Evolutionary conservation across 2,329 filamentous ascomycete genomes (phyloP), one percentile per base, ranked within the genome.

Genomic region (Emergomyces pasteurianus): DNA sequence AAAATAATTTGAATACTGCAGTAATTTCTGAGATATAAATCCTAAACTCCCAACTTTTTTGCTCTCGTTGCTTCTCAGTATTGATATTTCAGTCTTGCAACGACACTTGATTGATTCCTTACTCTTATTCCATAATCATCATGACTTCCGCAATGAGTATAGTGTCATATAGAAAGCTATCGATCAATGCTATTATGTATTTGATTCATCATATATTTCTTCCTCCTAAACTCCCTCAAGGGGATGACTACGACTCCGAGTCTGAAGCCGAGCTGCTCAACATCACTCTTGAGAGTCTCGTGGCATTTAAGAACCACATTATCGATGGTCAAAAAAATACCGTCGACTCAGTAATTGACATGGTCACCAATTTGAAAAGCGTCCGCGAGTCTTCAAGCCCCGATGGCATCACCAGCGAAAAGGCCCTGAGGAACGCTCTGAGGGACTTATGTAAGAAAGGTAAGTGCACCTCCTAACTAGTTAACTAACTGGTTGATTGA

Each of bases 191-290:
- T n/a, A 42, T 42, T 42, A 38, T 61, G 18, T 78, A 76, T 62
- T 60, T 79, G 2, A 70, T 79, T 43, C 66, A 80, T 43, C 78
- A 82, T 63, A 66, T 81, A 0, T 79, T 80, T 23, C 71, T 82
- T 0, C 80, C 79, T 0, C 77, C 78, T 0, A 71, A 78, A 47
- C 68, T 81, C 0, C 80, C 79, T 0, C 73, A 80, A 50, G 43
- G 66, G 52, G 68, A 74, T 23, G 72, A 76, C 43, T 66, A 67
- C 68, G 59, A 66, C 18, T 34, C 60, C 47, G 23, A 60, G 4
- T 54, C 71, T 40, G 75, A 78, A 34, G 58, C 43, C 10, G 28
- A 63, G 18, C 60, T 71, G 8, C 58, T 68, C 5, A 61, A 67
- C n/a, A 60, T 34, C 9, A 55, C 65, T 2, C 61, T 69, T 21